Evolutionary conservation across 2,329 filamentous ascomycete species (phyloP).

Genomic region (Neodidymelliopsis sp.): DNA sequence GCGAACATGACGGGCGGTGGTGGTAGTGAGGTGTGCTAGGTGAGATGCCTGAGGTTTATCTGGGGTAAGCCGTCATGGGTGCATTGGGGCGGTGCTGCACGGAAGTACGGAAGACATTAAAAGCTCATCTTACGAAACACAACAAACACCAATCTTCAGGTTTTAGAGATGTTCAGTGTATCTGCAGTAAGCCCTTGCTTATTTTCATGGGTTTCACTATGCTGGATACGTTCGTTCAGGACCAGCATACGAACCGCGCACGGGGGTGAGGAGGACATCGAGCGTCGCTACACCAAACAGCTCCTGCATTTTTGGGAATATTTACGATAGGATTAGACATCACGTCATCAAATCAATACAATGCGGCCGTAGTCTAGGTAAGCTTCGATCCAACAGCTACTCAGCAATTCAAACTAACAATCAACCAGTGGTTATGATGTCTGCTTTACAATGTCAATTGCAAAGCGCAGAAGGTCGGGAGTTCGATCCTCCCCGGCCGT

Average conservation of each 20-base stretch:
- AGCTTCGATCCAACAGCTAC: background rate
- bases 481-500: slow-evolving; percentile 48
- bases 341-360: too few relatives aligned
- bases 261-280: too few relatives aligned
- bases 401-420: background rate
- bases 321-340: too few relatives aligned
- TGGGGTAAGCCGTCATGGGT: slow-evolving; percentile 17
- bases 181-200: too few relatives aligned
- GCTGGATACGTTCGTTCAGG: too few relatives aligned
- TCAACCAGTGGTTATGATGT: slow-evolving; percentile 47
- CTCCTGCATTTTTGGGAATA: too few relatives aligned
- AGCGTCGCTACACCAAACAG: too few relatives aligned
- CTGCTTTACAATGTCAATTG: slow-evolving; percentile 46
- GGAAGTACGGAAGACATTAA: background rate
- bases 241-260: too few relatives aligned
- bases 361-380: slow-evolving; percentile 27
- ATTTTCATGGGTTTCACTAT: too few relatives aligned
- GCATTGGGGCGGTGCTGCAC: slow-evolving; percentile 12
- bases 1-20: slow-evolving; percentile 11
- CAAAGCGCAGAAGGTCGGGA: slow-evolving; percentile 48
- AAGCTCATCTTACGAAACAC: too few relatives aligned
- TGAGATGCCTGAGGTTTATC: slow-evolving; percentile 16
- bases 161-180: too few relatives aligned
- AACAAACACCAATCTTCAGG: too few relatives aligned
- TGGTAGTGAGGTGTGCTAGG: slow-evolving; percentile 4